These are phyloP conservation scores for Cladosporium colombiae DNA, from an alignment of 2,329 filamentous ascomycete species.

Conservation along the genomic window DNA sequence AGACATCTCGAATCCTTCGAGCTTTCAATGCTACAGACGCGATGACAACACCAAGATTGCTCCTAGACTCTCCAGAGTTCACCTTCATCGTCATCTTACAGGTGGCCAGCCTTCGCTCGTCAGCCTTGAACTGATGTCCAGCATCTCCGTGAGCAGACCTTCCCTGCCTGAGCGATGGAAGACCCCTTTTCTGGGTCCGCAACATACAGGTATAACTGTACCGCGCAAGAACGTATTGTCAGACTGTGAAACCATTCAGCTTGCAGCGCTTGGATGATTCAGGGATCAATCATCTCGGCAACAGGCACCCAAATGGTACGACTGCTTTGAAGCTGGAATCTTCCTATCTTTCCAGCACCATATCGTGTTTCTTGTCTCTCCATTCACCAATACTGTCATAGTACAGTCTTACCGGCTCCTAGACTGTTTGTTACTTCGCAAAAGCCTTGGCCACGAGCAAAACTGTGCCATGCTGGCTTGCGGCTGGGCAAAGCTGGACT, in stretches of 20 bases:
- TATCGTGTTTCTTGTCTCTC: background rate
- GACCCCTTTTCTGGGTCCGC: background rate
- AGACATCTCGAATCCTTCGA: background rate
- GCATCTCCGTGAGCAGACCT: background rate
- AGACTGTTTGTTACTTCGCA: background rate
- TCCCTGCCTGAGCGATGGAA: background rate
- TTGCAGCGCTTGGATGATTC: background rate
- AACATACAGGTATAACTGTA: background rate
- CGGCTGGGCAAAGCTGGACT: background rate
- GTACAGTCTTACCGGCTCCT: background rate
- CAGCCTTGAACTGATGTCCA: background rate
- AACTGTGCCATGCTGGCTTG: background rate
- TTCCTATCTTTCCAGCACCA: background rate
- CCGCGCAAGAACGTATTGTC: background rate
- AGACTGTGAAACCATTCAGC: background rate
- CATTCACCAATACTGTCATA: background rate
- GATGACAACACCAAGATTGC: background rate
- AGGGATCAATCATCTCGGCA: background rate
- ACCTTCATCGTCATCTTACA: background rate
- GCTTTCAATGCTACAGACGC: background rate
- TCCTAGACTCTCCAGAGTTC: background rate
- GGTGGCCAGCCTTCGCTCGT: no score
- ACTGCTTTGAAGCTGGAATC: background rate
- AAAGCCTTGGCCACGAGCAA: background rate
- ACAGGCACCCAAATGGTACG: background rate